Evolutionary conservation across 2,329 filamentous ascomycete genomes (phyloP).

Genomic region (Coniochaeta sp.): DNA sequence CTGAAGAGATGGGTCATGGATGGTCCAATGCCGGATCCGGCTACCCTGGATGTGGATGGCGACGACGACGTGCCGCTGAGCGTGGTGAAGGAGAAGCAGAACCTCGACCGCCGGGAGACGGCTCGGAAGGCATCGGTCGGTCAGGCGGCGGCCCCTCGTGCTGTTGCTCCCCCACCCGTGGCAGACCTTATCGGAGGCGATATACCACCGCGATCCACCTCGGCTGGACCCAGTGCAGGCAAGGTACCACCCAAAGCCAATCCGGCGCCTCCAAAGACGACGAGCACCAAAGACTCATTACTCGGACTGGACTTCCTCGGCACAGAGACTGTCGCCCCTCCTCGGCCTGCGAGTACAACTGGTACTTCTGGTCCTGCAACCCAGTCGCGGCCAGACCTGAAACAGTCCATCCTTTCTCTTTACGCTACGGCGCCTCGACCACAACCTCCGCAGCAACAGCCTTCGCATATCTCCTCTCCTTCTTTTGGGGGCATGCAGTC

Average conservation of each 20-base stretch:
- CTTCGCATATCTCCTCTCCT: slow-evolving; percentile 48
- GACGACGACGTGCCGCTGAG: slow-evolving; percentile 72
- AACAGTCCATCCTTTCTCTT: slow-evolving; percentile 93
- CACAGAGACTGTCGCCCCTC: slow-evolving; percentile 58
- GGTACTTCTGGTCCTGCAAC: slow-evolving; percentile 51
- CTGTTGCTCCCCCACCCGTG: slow-evolving; percentile 34
- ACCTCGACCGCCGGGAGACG: slow-evolving; percentile 50
- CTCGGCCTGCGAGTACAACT: slow-evolving; percentile 74
- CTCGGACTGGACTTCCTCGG: slow-evolving; percentile 91
- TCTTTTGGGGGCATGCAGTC: slow-evolving; percentile 64
- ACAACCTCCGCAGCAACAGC: slow-evolving; percentile 47
- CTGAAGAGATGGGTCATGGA: slow-evolving; percentile 99
- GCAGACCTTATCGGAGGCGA: slow-evolving; percentile 81
- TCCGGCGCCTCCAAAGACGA: slow-evolving; percentile 58
- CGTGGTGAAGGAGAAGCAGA: slow-evolving; percentile 59
- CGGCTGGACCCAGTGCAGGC: slow-evolving; percentile 56
- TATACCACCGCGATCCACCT: slow-evolving; percentile 63
- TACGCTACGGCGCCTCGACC: slow-evolving; percentile 80
- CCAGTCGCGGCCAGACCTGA: slow-evolving; percentile 82
- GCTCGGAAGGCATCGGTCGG: slow-evolving; percentile 52
- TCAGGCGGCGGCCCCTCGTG: slow-evolving; percentile 19
- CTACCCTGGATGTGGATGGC: slow-evolving; percentile 71
- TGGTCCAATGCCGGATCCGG: slow-evolving; percentile 86
- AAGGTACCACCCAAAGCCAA: slow-evolving; percentile 53
- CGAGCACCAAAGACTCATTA: slow-evolving; percentile 79